phyloP scores from a whole-genome alignment of 768 basidiomycete species.

The Suillus paluster region DNA sequence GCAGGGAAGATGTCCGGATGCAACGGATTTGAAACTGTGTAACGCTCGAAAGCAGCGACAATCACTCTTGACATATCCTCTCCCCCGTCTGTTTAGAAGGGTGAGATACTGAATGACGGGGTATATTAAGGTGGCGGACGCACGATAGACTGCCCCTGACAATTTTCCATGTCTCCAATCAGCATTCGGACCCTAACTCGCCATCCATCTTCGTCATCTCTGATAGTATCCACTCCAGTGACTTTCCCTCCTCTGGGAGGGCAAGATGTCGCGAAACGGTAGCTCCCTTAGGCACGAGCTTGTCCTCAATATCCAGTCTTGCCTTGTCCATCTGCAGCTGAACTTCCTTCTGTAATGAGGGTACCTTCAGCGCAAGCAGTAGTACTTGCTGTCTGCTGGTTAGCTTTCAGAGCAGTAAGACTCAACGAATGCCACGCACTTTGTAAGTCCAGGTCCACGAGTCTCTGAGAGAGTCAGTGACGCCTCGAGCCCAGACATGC shows the following conservation, averaged over 20 bases:
- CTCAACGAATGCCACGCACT: constrained; percentile 17
- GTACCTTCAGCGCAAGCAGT: constrained; percentile 62
- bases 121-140: constrained; percentile 29
- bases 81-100: constrained; percentile 67
- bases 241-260: constrained; percentile 66
- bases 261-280: constrained; percentile 66
- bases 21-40: constrained; percentile 86
- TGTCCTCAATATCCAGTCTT: constrained; percentile 64
- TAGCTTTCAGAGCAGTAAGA: not conserved
- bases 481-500: constrained; percentile 44
- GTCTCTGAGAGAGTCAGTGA: constrained; percentile 31
- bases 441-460: constrained; percentile 32
- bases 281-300: constrained; percentile 67
- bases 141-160: constrained; percentile 88
- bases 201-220: constrained; percentile 85
- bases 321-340: constrained; percentile 66
- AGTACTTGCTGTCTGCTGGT: constrained; percentile 49
- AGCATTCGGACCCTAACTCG: constrained; percentile 45
- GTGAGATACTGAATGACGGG: not conserved
- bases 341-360: constrained; percentile 62
- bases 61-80: constrained; percentile 80
- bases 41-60: constrained; percentile 78
- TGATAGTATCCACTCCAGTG: constrained; percentile 71
- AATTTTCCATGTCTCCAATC: constrained; percentile 76
- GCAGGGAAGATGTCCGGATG: constrained; percentile 95